phyloP scores from a whole-genome alignment of 805 yeast species.

The Clavispora phyllophila region DNA sequence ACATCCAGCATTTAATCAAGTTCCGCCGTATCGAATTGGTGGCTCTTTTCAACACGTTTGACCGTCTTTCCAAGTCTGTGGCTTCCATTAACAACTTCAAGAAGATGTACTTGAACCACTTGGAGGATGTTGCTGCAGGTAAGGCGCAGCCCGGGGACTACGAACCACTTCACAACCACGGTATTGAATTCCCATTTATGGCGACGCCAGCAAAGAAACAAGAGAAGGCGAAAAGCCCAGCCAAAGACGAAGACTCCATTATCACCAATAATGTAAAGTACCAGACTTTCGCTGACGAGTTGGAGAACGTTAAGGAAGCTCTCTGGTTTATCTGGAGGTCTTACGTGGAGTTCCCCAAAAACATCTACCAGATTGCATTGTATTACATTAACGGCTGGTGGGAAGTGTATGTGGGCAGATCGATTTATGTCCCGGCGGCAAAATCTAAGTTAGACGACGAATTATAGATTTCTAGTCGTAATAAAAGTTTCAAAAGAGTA shows the following conservation, averaged over 20 bases:
- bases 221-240: not conserved
- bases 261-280: not conserved
- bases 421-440: constrained; percentile 13
- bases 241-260: not conserved
- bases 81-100: constrained; percentile 71
- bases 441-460: constrained; percentile 10
- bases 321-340: constrained; percentile 59
- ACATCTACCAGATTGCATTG: constrained; percentile 47
- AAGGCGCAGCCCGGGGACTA: constrained; percentile 36
- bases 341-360: constrained; percentile 65
- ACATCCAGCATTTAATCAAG: constrained; percentile 48
- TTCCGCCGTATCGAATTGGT: constrained; percentile 80
- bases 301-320: constrained; percentile 54
- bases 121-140: constrained; percentile 37
- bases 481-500: not conserved
- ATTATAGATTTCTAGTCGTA: constrained; percentile 6
- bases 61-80: constrained; percentile 81
- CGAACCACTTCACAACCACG: constrained; percentile 27
- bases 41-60: constrained; percentile 88
- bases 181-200: constrained; percentile 38
- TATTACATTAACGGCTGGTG: constrained; percentile 54
- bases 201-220: constrained; percentile 4
- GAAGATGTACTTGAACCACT: constrained; percentile 41
- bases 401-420: constrained; percentile 70
- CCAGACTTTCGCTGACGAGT: constrained; percentile 32